Base-by-base conservation (phyloP, 164 flowering plant species). In the Houttuynia cordata region DNA sequence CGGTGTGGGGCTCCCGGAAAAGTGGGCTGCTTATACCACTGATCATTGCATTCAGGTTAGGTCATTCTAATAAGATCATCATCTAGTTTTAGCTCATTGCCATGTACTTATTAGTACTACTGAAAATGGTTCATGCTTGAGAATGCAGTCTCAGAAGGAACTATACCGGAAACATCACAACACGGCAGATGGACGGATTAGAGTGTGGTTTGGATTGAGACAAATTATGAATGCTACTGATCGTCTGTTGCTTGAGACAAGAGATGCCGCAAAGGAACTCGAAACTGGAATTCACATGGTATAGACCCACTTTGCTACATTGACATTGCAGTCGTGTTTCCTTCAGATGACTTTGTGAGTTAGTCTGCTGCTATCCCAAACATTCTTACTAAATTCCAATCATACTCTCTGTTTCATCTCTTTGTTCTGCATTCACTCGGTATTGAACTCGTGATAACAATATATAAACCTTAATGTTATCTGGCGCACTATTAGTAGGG, bases 231-330 rank as follows among this genome's bases (percentile, higher is more conserved):
- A 30, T 30, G 37, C 37, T 2, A 30, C 37, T 30, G 37, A 30
- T 30, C 37, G 37, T 30, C 72, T 91, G 50, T 79, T 91, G 9
- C 67, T 75, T 56, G 80, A 81, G 69, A 87, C 97, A 4, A 79
- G 86, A 68, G 84, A 91, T 30, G 49, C 68, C 9, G 91, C 97
- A 6, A 74, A 72, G 65, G 82, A 87, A 69, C 77, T 87, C 61
- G 67, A 73, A 40, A 91, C 96, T 24, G 97, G 97, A 66, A 91
- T 91, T 68, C 95, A 91, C 73, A 91, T 87, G 96, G 96, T 91
- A 76, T 30, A 22, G 14, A 45, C 14, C 45, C 14, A 45, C 17
- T 8, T 17, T 17, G 17, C 17, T 13, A 8, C 13, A 41, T 0
- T 41, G 17, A 45, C 49, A 45, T 30, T 30, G 37, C 6, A 30